Conservation (phyloP, 2,329 filamentous ascomycete species). For the Ilyonectria mors-panacis region DNA sequence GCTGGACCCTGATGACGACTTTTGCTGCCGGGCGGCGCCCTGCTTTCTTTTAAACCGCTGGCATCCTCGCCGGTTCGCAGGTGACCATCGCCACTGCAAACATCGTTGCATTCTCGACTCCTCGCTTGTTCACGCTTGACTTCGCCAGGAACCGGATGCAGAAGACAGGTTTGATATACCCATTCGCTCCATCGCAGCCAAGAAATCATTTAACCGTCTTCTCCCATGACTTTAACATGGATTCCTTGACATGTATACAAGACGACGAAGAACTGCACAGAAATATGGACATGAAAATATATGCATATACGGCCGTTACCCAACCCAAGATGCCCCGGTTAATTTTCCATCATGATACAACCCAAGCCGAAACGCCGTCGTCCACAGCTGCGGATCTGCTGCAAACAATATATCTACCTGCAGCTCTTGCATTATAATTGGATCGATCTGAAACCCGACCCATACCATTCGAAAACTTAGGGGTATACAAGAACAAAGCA, state of each 20-base stretch:
- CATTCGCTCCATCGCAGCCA: not conserved
- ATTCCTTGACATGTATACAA: not conserved
- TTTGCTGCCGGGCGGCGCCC: no score
- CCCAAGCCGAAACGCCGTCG: slow-evolving; percentile 24
- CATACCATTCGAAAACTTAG: slow-evolving; percentile 20
- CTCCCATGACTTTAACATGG: not conserved
- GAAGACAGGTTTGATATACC: not conserved
- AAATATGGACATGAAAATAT: not conserved
- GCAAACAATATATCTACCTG: not conserved
- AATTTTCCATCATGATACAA: slow-evolving; percentile 18
- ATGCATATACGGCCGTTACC: slow-evolving; percentile 17
- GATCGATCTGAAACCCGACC: slow-evolving; percentile 8
- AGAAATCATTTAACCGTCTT: not conserved
- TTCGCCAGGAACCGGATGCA: not conserved
- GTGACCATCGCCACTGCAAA: not conserved
- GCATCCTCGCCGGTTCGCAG: no score
- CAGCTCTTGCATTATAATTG: not conserved
- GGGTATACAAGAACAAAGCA: slow-evolving; percentile 26
- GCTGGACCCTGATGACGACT: not conserved
- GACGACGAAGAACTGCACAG: not conserved
- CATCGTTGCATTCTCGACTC: not conserved
- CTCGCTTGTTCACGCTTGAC: not conserved
- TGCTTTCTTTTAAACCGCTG: not conserved
- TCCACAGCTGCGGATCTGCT: not conserved
- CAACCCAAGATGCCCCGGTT: not conserved